Evolutionary conservation across 768 basidiomycete species (phyloP).

Genomic region (Pulveroboletus sp.): DNA sequence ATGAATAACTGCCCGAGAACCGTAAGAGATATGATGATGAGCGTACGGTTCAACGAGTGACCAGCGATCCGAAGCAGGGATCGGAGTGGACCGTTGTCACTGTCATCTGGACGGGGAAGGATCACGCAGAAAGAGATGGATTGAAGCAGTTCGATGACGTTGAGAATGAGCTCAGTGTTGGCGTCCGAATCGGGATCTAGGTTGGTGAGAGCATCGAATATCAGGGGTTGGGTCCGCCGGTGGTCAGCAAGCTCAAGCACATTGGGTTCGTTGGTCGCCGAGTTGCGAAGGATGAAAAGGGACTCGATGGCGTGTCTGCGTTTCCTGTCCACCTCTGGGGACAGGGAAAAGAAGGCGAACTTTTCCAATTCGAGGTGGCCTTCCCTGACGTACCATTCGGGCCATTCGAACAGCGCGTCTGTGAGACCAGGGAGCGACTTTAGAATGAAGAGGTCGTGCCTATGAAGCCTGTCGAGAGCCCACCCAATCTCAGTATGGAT

Average conservation of each 20-base stretch:
- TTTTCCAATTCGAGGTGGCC: conserved; percentile 49
- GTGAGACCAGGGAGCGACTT: conserved; percentile 71
- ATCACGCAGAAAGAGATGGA: conserved; percentile 48
- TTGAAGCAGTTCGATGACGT: conserved; percentile 69
- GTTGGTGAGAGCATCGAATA: conserved; percentile 61
- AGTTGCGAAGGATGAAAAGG: conserved; percentile 82
- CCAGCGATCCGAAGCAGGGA: conserved; percentile 54
- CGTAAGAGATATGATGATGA: conserved; percentile 63
- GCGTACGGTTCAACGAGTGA: conserved; percentile 64
- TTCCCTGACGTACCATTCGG: conserved; percentile 72
- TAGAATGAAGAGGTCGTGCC: conserved; percentile 74
- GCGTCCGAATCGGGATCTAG: conserved; percentile 58
- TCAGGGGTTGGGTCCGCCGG: conserved; percentile 59
- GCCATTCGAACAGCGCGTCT: conserved; percentile 84
- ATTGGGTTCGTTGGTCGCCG: conserved; percentile 66
- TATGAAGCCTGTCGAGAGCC: conserved; percentile 83
- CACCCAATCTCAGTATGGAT: conserved; percentile 81
- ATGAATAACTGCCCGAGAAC: conserved; percentile 61
- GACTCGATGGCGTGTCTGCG: conserved; percentile 81
- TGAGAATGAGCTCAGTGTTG: conserved; percentile 67
- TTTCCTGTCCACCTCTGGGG: conserved; percentile 47
- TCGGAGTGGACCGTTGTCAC: conserved; percentile 49
- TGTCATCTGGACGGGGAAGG: conserved; percentile 34
- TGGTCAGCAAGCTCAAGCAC: conserved; percentile 55
- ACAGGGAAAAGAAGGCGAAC: conserved; percentile 51